phyloP scores from a whole-genome alignment of 805 yeast species.

The Suhomyces sp. region DNA sequence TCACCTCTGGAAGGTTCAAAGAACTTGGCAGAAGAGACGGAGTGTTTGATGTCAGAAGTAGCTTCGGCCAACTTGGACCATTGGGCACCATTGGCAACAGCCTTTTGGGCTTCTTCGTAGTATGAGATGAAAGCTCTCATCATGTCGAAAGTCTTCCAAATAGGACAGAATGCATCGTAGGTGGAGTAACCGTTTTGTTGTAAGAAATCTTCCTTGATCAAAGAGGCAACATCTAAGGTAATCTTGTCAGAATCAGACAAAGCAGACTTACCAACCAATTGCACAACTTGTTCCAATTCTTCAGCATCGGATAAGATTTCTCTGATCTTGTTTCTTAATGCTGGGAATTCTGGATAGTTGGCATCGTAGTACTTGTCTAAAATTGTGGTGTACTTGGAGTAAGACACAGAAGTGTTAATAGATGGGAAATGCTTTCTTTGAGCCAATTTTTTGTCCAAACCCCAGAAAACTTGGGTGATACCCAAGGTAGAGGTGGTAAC shows the following conservation, averaged over 20 bases:
- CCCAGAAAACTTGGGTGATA: conserved; percentile 99
- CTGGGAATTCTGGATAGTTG: conserved; percentile 88
- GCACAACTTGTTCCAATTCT: conserved; percentile 98
- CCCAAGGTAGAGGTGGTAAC: conserved; percentile 98
- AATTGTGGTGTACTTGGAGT: conserved; percentile 92
- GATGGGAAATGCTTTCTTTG: conserved; percentile 99
- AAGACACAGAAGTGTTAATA: conserved; percentile 91
- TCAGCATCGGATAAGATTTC: conserved; percentile 96
- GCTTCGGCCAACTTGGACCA: conserved; percentile 92
- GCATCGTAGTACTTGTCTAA: conserved; percentile 81
- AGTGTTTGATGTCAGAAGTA: conserved; percentile 87
- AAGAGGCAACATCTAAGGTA: conserved; percentile 85
- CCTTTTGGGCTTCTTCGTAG: conserved; percentile 97
- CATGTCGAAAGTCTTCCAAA: conserved; percentile 98
- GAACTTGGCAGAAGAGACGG: conserved; percentile 93
- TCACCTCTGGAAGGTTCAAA: conserved; percentile 93
- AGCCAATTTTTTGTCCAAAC: conserved; percentile 97
- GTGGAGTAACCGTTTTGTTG: conserved; percentile 99
- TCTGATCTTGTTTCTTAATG: conserved; percentile 84
- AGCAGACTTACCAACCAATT: conserved; percentile 98
- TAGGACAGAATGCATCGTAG: conserved; percentile 98
- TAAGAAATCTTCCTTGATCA: conserved; percentile 96
- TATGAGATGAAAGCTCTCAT: conserved; percentile 92
- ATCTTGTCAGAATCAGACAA: conserved; percentile 95
- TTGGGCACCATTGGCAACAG: conserved; percentile 87